Percentiles rank a stretch among this genome's conserved stretches.
Evolutionary conservation across 78 protist genomes (phyloP).

Genomic region (Neovahlkampfia damariscottae): DNA sequence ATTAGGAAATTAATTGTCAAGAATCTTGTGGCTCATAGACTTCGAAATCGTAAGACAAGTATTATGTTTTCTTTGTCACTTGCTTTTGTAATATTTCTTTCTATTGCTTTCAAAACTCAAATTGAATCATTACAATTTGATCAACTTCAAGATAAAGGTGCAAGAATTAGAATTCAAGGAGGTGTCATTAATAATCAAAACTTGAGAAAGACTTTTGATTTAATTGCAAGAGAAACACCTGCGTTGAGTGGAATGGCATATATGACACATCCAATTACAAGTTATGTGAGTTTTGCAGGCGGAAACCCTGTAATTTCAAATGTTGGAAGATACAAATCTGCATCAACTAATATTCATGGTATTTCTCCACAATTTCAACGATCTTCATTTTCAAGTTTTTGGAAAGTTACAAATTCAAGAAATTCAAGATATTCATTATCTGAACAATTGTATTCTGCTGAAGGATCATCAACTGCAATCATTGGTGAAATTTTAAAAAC

Average conservation of each 20-base stretch:
- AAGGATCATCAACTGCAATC: background rate
- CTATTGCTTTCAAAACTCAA: constrained; percentile 43
- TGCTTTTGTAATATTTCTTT: constrained; percentile 73
- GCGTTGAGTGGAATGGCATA: too few relatives aligned
- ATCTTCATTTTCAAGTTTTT: background rate
- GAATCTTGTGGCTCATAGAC: constrained; percentile 79
- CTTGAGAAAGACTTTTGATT: background rate
- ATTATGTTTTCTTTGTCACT: constrained; percentile 68
- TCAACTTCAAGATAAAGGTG: constrained; percentile 24
- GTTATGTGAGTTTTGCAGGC: background rate
- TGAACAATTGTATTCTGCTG: background rate
- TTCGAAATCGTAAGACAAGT: constrained; percentile 83
- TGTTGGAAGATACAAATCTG: background rate
- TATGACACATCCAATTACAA: background rate
- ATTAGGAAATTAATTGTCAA: constrained; percentile 45
- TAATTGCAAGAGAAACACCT: background rate
- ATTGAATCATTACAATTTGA: background rate
- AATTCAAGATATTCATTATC: background rate
- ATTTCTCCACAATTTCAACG: background rate
- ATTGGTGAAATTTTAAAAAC: too few relatives aligned
- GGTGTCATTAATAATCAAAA: background rate
- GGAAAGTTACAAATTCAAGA: too few relatives aligned
- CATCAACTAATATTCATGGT: background rate
- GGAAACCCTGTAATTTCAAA: background rate
- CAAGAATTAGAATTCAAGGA: background rate